Evolutionary conservation across 2,329 filamentous ascomycete species (phyloP).

Genomic region (Penicillium sp.): DNA sequence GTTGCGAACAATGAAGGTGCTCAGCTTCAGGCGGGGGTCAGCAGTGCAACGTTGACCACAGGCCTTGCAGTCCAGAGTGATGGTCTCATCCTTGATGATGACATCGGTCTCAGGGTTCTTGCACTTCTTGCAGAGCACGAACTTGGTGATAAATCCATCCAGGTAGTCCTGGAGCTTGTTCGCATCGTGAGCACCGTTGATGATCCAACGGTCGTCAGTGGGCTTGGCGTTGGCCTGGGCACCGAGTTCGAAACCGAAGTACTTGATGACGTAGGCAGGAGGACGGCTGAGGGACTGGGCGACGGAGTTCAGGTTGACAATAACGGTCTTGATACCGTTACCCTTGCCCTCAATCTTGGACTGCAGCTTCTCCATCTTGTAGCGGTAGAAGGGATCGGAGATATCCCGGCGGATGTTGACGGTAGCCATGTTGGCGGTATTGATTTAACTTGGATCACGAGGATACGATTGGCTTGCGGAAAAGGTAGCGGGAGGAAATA

Average conservation of each 20-base stretch:
- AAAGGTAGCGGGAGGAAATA: constrained; percentile 36
- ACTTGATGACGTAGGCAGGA: constrained; percentile 96
- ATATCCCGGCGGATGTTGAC: constrained; percentile 98
- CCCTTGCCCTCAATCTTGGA: constrained; percentile 99
- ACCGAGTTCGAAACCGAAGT: constrained; percentile 98
- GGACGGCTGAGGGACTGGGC: constrained; percentile 89
- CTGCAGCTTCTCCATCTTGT: constrained; percentile 99
- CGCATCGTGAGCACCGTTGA: constrained; percentile 96
- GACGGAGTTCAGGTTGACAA: constrained; percentile 94
- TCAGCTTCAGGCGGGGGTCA: constrained; percentile 91
- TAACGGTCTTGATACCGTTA: constrained; percentile 98
- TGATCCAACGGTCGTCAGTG: constrained; percentile 98
- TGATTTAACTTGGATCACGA: constrained; percentile 26
- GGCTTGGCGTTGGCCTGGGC: constrained; percentile 98
- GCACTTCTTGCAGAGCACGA: constrained; percentile 99
- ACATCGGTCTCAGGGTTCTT: constrained; percentile 99
- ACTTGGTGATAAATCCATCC: constrained; percentile 97
- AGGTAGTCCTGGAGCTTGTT: constrained; percentile 96
- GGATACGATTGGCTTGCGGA: constrained; percentile 28
- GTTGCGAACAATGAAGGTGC: constrained; percentile 96
- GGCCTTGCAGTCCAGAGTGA: constrained; percentile 96
- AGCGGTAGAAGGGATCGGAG: constrained; percentile 98
- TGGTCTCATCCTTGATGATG: constrained; percentile 88
- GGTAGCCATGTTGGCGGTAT: constrained; percentile 79
- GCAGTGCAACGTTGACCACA: constrained; percentile 92